Percentiles rank a stretch among this genome's conserved stretches.
phyloP scores from a whole-genome alignment of 73 alveolate species.

The Tetrahymena thermophila region DNA sequence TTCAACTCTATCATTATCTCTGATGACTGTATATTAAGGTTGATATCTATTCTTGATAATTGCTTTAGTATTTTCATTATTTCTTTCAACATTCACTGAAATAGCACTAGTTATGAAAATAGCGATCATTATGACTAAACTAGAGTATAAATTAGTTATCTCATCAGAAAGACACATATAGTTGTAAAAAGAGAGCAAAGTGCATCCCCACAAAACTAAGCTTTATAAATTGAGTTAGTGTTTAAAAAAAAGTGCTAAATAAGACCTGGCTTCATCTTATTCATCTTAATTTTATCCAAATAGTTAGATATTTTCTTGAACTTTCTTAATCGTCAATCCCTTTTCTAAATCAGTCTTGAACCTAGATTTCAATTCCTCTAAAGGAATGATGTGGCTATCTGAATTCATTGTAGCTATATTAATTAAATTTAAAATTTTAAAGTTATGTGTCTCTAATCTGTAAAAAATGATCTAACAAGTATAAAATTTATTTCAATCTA shows the following conservation, averaged over 20 bases:
- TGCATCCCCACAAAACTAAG: not conserved
- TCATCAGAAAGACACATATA: not conserved
- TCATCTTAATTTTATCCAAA: not conserved
- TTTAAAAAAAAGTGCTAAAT: not conserved
- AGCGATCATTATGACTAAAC: not conserved
- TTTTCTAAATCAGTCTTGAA: not conserved
- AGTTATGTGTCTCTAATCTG: no score
- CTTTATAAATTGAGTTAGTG: not conserved
- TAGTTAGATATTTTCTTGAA: not conserved
- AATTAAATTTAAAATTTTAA: no score
- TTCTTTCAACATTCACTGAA: not conserved
- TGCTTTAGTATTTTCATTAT: not conserved
- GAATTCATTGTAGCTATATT: not conserved
- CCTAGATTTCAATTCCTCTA: not conserved
- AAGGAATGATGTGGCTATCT: not conserved
- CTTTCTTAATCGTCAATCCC: not conserved
- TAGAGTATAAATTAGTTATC: not conserved
- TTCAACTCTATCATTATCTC: not conserved
- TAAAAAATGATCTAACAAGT: no score
- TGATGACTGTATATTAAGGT: not conserved
- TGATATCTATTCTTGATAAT: not conserved
- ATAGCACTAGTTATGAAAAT: not conserved
- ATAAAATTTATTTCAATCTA: no score
- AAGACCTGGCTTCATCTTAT: not conserved
- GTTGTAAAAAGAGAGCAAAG: not conserved